Base-by-base conservation (phyloP, 2,329 filamentous ascomycete genomes). In the Aspergillus niger region DNA sequence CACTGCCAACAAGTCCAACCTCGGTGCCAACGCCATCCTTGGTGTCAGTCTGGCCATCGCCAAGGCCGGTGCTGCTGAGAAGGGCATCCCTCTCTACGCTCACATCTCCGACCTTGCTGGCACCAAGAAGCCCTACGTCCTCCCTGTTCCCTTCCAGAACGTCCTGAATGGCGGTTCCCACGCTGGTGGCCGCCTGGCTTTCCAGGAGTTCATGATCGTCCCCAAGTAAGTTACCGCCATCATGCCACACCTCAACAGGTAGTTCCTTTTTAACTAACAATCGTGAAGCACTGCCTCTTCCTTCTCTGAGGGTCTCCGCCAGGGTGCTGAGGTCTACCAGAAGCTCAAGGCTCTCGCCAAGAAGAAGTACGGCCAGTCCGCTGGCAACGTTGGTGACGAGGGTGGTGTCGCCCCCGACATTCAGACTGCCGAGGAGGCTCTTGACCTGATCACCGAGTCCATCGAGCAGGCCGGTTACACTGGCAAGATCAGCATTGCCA, bases 351-450 rank as follows among this genome's bases (percentile, higher is more conserved):
- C 85, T 73, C 88, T 98, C 65, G 93, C 95, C 80, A 98, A 98
- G 91, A 95, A 97, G 91, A 95, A 91, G 87, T 99, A 99, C 80
- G 95, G 95, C 77, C 94, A 97, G 83, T 97, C 95, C 67, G 95
- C 95, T 69, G 95, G 94, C 80, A 99, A 99, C 80, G 95, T 99
- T 70, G 95, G 95, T 82, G 95, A 99, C 78, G 95, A 99, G 89
- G 95, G 95, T 86, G 95, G 95, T 89, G 95, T 99, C 76, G 95
- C 95, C 72, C 95, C 95, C 72, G 93, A 98, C 88, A 98, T 99
- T 77, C 92, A 97, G 85, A 96, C 91, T 70, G 86, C 95, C 66
- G 91, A 96, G 78, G 95, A 99, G 86, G 95, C 96, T 70, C 91
- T 99, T 65, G 91, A 96, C 80, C 89, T 99, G 76, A 98, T 99